Evolutionary conservation across 345 rosid genomes (phyloP).

Genomic region (Dipteronia sinensis): DNA sequence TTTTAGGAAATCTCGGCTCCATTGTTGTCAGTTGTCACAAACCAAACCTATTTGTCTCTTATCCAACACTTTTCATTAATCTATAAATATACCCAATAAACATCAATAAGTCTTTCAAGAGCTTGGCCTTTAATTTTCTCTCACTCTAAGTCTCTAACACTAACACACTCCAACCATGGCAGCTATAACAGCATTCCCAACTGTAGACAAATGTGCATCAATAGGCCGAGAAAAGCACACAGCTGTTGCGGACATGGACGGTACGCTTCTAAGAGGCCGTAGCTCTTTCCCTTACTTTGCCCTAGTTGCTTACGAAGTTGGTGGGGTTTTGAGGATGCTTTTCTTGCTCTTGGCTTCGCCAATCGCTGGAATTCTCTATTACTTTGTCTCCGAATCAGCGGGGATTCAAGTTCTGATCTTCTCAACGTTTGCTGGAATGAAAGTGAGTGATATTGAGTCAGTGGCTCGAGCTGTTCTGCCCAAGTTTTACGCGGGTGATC

Average conservation of each 20-base stretch:
- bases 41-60: neutral
- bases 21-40: neutral
- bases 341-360: slow-evolving; percentile 69
- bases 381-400: slow-evolving; percentile 56
- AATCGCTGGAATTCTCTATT: slow-evolving; percentile 50
- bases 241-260: slow-evolving; percentile 79
- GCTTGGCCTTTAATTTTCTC: neutral
- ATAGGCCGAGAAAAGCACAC: slow-evolving; percentile 52
- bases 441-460: slow-evolving; percentile 53
- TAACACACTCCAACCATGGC: neutral
- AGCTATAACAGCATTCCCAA: slow-evolving; percentile 27
- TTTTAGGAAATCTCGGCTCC: neutral
- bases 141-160: neutral
- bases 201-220: slow-evolving; percentile 43
- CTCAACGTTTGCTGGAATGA: slow-evolving; percentile 55
- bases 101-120: neutral
- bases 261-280: slow-evolving; percentile 58
- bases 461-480: slow-evolving; percentile 75
- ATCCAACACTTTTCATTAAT: neutral
- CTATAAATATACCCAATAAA: neutral
- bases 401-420: slow-evolving; percentile 64
- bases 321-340: slow-evolving; percentile 68
- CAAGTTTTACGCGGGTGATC: slow-evolving; percentile 64
- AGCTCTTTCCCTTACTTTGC: slow-evolving; percentile 69
- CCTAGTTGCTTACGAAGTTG: slow-evolving; percentile 70